Evolutionary conservation across 805 yeast genomes (phyloP).

Genomic region (Nakazawaea ambrosiae): DNA sequence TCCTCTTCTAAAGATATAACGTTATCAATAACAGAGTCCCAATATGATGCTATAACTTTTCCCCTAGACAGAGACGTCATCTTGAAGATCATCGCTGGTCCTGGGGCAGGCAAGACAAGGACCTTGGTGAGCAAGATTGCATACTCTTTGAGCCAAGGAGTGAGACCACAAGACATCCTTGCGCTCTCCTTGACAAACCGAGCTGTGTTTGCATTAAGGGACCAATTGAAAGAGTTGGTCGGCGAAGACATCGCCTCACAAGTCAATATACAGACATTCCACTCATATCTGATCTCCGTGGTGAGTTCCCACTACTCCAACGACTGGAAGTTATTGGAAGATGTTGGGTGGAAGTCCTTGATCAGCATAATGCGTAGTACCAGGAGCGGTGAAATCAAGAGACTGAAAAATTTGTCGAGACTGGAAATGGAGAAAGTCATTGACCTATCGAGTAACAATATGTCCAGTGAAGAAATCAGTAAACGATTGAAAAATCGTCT

Average conservation of each 20-base stretch:
- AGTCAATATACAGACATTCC: constrained; percentile 52
- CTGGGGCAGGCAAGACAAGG: constrained; percentile 68
- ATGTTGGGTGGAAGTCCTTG: constrained; percentile 43
- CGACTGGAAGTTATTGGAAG: constrained; percentile 42
- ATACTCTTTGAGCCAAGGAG: constrained; percentile 30
- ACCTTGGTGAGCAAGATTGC: constrained; percentile 51
- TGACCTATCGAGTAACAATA: constrained; percentile 1
- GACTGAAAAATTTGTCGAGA: constrained; percentile 1
- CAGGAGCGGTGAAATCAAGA: background rate
- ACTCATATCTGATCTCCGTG: constrained; percentile 49
- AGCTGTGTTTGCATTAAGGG: constrained; percentile 44
- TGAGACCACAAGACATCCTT: constrained; percentile 47
- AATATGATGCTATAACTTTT: constrained; percentile 34
- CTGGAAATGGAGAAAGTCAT: constrained; percentile 6
- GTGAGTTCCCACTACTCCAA: constrained; percentile 29
- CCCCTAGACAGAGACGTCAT: constrained; percentile 33
- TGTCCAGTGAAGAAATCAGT: background rate
- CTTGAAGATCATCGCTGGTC: constrained; percentile 56
- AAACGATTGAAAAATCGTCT: background rate
- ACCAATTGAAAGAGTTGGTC: constrained; percentile 23
- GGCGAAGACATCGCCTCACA: constrained; percentile 25
- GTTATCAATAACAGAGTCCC: constrained; percentile 44
- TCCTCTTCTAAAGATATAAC: no score
- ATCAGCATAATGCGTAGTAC: constrained; percentile 20
- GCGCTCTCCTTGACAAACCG: constrained; percentile 65